Evolutionary conservation across 345 rosid genomes (phyloP).

Genomic region (Pseudoturritis turrita): DNA sequence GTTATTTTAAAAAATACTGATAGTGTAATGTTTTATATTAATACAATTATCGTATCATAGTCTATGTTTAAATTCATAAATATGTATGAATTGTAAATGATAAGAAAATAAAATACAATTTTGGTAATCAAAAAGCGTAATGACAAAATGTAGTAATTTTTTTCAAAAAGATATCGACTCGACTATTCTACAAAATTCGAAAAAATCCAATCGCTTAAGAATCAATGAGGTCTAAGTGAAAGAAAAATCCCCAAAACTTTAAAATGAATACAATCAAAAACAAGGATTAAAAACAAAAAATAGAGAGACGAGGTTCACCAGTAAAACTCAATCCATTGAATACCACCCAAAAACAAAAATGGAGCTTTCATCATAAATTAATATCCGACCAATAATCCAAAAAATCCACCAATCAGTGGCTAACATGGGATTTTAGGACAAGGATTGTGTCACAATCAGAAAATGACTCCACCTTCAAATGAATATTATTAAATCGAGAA

Average conservation of each 20-base stretch:
- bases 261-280: conserved; percentile 9
- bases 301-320: conserved; percentile 6
- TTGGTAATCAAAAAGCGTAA: too few species aligned
- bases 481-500: not conserved
- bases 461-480: conserved; percentile 20
- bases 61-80: too few species aligned
- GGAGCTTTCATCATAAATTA: not conserved
- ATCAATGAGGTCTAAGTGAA: not conserved
- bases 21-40: too few species aligned
- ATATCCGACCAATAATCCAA: conserved; percentile 11
- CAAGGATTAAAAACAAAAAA: not conserved
- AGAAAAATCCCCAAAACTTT: not conserved
- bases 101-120: too few species aligned
- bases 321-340: conserved; percentile 1
- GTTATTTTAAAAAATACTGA: too few species aligned
- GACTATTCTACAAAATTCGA: not conserved
- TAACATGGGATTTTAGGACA: conserved; percentile 23
- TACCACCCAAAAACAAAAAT: not conserved
- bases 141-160: not conserved
- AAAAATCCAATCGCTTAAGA: not conserved
- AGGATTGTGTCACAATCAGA: conserved; percentile 20
- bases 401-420: conserved; percentile 7
- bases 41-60: too few species aligned
- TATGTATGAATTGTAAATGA: too few species aligned
- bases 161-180: not conserved